These are phyloP conservation scores for Galerina marginata DNA, from an alignment of 768 basidiomycete species.

Conservation along the genomic window DNA sequence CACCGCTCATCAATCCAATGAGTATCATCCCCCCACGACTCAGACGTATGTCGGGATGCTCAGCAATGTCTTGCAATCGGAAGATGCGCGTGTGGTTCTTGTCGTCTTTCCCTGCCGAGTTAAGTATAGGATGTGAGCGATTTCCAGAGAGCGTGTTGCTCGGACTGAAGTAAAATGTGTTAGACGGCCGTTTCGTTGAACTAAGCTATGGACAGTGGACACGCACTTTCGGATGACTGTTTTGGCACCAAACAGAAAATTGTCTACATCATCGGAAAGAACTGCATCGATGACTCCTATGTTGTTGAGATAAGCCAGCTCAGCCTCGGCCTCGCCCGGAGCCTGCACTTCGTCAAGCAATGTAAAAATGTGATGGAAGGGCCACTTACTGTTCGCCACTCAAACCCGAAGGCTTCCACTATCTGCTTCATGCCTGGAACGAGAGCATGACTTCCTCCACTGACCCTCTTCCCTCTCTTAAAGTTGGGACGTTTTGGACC, in stretches of 20 bases:
- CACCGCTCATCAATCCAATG: conserved; percentile 85
- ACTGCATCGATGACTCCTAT: conserved; percentile 87
- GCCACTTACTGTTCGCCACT: conserved; percentile 66
- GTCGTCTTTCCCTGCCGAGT: conserved; percentile 73
- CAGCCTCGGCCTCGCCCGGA: conserved; percentile 95
- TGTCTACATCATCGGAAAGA: conserved; percentile 93
- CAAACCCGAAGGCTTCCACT: conserved; percentile 80
- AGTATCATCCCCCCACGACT: conserved; percentile 82
- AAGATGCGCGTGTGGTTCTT: conserved; percentile 68
- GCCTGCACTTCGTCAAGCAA: conserved; percentile 53
- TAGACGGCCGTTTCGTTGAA: neutral
- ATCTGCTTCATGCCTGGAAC: conserved; percentile 79
- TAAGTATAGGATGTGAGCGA: conserved; percentile 62
- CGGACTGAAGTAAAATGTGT: conserved; percentile 44
- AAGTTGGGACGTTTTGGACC: conserved; percentile 82
- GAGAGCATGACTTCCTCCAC: conserved; percentile 64
- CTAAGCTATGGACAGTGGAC: conserved; percentile 15
- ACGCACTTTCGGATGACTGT: conserved; percentile 85
- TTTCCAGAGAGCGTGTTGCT: conserved; percentile 79
- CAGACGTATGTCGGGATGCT: conserved; percentile 45
- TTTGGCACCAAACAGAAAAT: conserved; percentile 85
- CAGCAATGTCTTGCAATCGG: conserved; percentile 42
- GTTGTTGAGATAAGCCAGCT: conserved; percentile 84
- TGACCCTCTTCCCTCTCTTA: conserved; percentile 80
- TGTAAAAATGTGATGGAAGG: neutral